Base-by-base conservation (phyloP, 2,329 filamentous ascomycete genomes). In the Pseudopithomyces maydicus region DNA sequence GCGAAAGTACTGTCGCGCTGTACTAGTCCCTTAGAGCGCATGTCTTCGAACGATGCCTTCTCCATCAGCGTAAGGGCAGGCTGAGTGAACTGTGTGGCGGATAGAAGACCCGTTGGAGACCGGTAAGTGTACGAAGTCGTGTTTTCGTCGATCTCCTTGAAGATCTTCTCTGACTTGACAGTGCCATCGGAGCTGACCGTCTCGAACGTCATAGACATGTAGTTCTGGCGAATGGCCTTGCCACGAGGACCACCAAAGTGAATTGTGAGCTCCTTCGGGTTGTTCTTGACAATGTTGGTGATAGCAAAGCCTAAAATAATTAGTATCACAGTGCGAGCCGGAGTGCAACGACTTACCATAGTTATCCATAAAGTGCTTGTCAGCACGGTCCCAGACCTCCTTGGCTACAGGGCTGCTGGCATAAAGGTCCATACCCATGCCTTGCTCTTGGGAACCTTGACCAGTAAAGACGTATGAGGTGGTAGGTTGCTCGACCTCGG, bases 181-280 rank as follows among this genome's bases (percentile, higher is more conserved):
- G 87, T 87, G 23, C 95, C 95, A 76, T 99, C 95, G 1, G 91
- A 82, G 57, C 90, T 90, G 52, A 99, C 92, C n/a, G 94, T 96
- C 82, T 99, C 95, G 78, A 98, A 99, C 46, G 94, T 98, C 95
- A 99, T 99, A 58, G 94, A 89, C 90, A 98, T 98, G 83, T 99
- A 99, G 80, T 99, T 99, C 74, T 97, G 90, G 62, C 95, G 92
- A 68, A 99, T 99, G 50, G 92, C 92, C 81, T 98, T 99, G 74
- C 95, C 95, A 57, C 92, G 90, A 60, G 95, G 92, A 47, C 95
- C 95, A 81, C 96, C 95, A 73, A 99, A 99, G 82, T 99, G 91
- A 64, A 99, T 91, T 5, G 96, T 99, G 54, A 99, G 88, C 80
- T 98, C 95, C 84, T 97, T 97, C 63, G 95, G 95, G 80, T 99